Evolutionary conservation across 345 rosid genomes (phyloP), one percentile per base, ranked within the genome.

Genomic region (Odontarrhena argentea): DNA sequence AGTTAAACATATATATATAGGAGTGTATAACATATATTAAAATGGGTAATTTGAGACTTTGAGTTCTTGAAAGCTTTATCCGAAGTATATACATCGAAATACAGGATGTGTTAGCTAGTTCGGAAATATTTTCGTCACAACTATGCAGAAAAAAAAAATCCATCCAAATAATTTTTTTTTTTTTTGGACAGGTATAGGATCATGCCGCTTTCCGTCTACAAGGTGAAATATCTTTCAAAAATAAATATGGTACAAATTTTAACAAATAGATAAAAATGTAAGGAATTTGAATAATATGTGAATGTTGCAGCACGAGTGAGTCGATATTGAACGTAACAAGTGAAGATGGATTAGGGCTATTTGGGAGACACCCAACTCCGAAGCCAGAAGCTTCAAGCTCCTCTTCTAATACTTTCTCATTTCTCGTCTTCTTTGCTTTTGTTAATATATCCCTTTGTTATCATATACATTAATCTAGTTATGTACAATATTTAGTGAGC

Each of bases 131-230:
- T 71, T 1, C 8, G 15, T 26, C 44, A 63, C 8, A 32, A 32
- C 34, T 22, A 45, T 35, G 56, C 15, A 9, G 41, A 62, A 37
- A 14, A 54, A 62, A 37, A 14, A 54, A 8, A 2, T 1, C 32
- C 13, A 45, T 37, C 5, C 37, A 64, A 40, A 40, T 55, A 24
- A 63, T 8, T 22, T 5, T 22, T 37, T 55, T 9, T 32, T 12
- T 45, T 15, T 67, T 10, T 60, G 40, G 34, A 34, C 70, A 75
- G 75, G 78, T 75, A 8, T 69, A 14, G 78, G 74, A 63, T 62
- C 78, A 42, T 75, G 78, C 67, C 78, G 43, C 15, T 75, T 68
- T 37, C 74, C 78, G 2, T 69, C 78, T 50, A 75, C 78, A 26
- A 75, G 74, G 78, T 75, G 32, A 51, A 58, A 28, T 1, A 50